Evolutionary conservation across 192 early-diverging fungal species (phyloP).

Genomic region (Coemansia aciculifera): DNA sequence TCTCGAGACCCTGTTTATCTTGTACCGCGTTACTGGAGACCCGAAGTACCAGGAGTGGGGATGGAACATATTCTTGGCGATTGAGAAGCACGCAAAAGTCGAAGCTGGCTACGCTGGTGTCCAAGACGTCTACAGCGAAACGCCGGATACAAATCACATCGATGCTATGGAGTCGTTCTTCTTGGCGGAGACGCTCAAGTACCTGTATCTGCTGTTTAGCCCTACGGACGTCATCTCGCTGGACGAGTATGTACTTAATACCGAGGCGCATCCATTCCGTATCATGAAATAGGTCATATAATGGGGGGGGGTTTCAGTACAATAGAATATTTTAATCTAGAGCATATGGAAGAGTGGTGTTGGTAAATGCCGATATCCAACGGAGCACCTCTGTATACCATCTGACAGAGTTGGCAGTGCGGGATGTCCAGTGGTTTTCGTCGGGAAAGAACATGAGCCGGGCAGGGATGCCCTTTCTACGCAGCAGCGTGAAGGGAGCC

Average conservation of each 20-base stretch:
- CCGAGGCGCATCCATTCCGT: conserved; percentile 87
- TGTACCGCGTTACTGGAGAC: conserved; percentile 84
- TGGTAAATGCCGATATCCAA: conserved; percentile 54
- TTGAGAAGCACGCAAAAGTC: conserved; percentile 76
- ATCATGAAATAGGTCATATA: conserved; percentile 20
- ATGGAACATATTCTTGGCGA: conserved; percentile 83
- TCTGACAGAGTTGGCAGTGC: conserved; percentile 63
- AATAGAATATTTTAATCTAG: neutral
- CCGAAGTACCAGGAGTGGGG: conserved; percentile 74
- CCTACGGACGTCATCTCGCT: conserved; percentile 64
- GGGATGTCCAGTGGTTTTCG: conserved; percentile 68
- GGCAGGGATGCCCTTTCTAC: conserved; percentile 64
- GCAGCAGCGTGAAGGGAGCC: conserved; percentile 70
- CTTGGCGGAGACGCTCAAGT: conserved; percentile 94
- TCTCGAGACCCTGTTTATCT: conserved; percentile 80
- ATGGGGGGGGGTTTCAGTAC: neutral
- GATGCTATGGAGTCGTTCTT: conserved; percentile 80
- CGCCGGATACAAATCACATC: neutral
- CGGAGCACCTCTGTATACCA: conserved; percentile 68
- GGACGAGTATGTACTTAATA: conserved; percentile 89
- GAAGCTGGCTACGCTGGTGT: conserved; percentile 61
- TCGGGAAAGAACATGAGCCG: conserved; percentile 73
- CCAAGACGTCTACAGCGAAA: conserved; percentile 15
- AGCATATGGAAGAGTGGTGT: conserved; percentile 28
- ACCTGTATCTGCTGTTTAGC: conserved; percentile 88